Evolutionary conservation across 1,139 yeast genomes (phyloP), one percentile per base, ranked within the genome.

Genomic region (Groenewaldozyma auringiensis): DNA sequence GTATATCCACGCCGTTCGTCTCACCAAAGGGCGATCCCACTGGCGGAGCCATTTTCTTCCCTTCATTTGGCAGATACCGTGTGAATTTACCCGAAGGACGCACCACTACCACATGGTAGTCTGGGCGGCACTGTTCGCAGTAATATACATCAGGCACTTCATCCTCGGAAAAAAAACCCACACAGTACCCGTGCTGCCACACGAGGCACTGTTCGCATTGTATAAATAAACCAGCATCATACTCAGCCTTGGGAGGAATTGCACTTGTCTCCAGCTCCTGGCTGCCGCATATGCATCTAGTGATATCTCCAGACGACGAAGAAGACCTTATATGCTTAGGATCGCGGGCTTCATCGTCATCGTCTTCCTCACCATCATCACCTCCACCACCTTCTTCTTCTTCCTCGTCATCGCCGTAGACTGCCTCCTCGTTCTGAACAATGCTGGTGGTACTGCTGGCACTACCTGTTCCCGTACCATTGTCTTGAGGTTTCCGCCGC

Each of bases 141-240:
- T 87, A 86, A 65, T 89, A 89, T 62, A 84, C 84, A 49, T 88
- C 96, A 1, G 96, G 96, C 0, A 87, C 87, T 49, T 78, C 83
- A 31, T 78, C 81, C 53, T 80, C 84, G 43, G 76, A 76, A 50
- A 71, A 72, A 49, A 86, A 75, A 1, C 96, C 95, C 37, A 92
- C 96, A 68, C 98, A 92, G 65, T 74, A 88, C 2, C 96, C 97
- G 63, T 92, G 98, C 65, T 92, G 97, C 98, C 97, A 92, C 9
- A 83, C 95, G 21, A 87, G 80, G 67, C 98, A 92, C 52, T 76
- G 74, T 57, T 92, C 97, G 71, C 98, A 92, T 65, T 83, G 94
- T 55, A 85, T 83, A 64, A 82, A 85, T 44, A 84, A 74, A 2
- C 94, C 94, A 49, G 81, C 80, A 52, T 83, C 84, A 45, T 82